Evolutionary conservation across 805 yeast species (phyloP), one percentile per base, ranked within the genome.

Genomic region (Candida quercuum): DNA sequence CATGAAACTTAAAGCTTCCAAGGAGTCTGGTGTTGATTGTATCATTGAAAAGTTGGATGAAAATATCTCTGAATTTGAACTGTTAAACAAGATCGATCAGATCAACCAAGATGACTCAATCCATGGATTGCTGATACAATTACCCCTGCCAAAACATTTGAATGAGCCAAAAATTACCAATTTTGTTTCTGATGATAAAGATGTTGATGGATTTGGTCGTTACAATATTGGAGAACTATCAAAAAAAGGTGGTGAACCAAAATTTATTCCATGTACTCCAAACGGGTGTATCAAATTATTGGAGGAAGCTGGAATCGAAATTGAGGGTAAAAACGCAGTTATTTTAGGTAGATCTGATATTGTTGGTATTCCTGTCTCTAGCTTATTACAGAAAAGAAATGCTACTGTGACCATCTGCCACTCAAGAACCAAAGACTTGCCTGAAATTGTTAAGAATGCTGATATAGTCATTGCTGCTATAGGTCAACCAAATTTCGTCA

Each of bases 291-390:
- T 85, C 62, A 74, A 75, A 52, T 64, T 85, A 45, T 64, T 85
- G 41, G 63, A 74, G 46, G 69, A 73, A 45, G 68, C 83, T 23
- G 72, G 76, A 15, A 72, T 81, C 17, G 59, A 64, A 8, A 56
- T 84, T 32, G 56, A 64, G 23, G 93, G 93, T 45, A 72, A 79
- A 42, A 71, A 76, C 52, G 91, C 89, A n/a, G 93, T 85, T 29
- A 88, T 85, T 17, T 64, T 85, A 45, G 95, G 95, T 34, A 74
- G 95, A 63, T 81, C 89, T 27, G 91, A 85, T 60, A 85, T 85
- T 47, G 95, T 85, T 22, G 95, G 95, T 43, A 74, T 80, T 37
- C 95, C 95, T 28, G 76, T 84, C 40, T 78, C 91, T 30, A 73
- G 80, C 25, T 65, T 85, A 57, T 66, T 85, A 52, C 80, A 76